These are phyloP conservation scores for Microcyclosporella mali DNA, from an alignment of 2,329 filamentous ascomycete genomes.

Conservation along the genomic window DNA sequence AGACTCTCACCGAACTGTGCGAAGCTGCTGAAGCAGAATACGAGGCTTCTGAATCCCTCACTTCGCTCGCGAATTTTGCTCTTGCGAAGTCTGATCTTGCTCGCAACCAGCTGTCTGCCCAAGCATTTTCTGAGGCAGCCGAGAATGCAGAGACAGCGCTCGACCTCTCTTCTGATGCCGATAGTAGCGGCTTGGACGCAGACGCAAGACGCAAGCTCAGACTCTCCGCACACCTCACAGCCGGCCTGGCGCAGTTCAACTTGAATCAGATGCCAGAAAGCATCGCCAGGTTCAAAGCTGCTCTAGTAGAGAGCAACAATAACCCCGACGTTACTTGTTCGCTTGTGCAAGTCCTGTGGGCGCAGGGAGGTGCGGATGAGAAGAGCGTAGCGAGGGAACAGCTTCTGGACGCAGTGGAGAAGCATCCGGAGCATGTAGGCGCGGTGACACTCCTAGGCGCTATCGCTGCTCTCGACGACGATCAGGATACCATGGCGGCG, in stretches of 20 bases:
- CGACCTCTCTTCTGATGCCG: constrained; percentile 67
- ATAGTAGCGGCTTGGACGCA: constrained; percentile 54
- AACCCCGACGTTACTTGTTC: constrained; percentile 82
- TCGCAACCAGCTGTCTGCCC: constrained; percentile 68
- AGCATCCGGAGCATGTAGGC: constrained; percentile 66
- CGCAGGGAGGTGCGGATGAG: constrained; percentile 69
- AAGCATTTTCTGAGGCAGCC: constrained; percentile 60
- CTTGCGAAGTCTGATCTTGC: constrained; percentile 82
- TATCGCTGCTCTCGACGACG: constrained; percentile 74
- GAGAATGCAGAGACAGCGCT: constrained; percentile 78
- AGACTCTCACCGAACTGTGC: constrained; percentile 61
- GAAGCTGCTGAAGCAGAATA: constrained; percentile 70
- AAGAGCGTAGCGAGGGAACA: constrained; percentile 69
- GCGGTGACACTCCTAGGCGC: constrained; percentile 76
- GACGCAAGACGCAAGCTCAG: constrained; percentile 64
- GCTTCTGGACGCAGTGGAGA: constrained; percentile 73
- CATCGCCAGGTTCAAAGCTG: constrained; percentile 71
- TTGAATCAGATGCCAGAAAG: constrained; percentile 59
- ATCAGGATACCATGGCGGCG: constrained; percentile 71
- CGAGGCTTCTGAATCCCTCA: constrained; percentile 70
- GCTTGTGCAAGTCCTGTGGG: constrained; percentile 88
- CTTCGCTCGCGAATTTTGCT: constrained; percentile 69
- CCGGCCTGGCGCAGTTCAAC: constrained; percentile 77
- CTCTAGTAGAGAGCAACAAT: constrained; percentile 67
- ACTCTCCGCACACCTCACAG: constrained; percentile 77